Evolutionary conservation across 768 basidiomycete species (phyloP), one percentile per base, ranked within the genome.

Genomic region (Russula compacta): DNA sequence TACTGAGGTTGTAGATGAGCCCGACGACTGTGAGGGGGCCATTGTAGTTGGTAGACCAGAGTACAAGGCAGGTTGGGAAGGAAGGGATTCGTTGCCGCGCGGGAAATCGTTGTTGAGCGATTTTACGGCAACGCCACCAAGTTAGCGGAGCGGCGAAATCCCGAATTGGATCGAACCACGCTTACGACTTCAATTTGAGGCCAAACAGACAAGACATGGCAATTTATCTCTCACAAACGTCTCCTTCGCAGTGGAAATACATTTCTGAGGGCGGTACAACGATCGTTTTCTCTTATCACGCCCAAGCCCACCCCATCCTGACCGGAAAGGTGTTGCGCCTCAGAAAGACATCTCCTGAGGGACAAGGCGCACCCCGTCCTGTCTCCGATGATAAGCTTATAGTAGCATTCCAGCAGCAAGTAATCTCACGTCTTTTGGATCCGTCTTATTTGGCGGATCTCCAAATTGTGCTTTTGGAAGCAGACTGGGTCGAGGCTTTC

Each of bases 231-330:
- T 73, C 50, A 53, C 66, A 15, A 56, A 71, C 50, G 68, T 35
- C 68, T 65, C n/a, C 77, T 76, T 1, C 58, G 11, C 75, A 89
- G 71, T 98, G 95, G 94, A 74, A 70, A 64, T 98, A 98, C 70
- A 74, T 92, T 21, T 86, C 92, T 0, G 95, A 98, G 75, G 95
- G 95, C n/a, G 92, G 89, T 19, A 88, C 92, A 19, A 88, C 91
- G 6, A 83, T 92, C 66, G 92, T 98, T 15, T 91, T 94, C 72
- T 83, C 89, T 8, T 95, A 95, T 69, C 66, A 68, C 10, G 91
- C 93, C 0, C 76, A 81, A 19, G 52, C 69, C 7, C 71, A 81
- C 64, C 71, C 79, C 2, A 59, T 71, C 8, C 87, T 86, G 70
- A 72, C 79, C 53, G 82, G 83, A 10, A 89, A 76, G 43, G 87